phyloP scores from a whole-genome alignment of 139 green algal species.

The Chlamydomonas sp. region DNA sequence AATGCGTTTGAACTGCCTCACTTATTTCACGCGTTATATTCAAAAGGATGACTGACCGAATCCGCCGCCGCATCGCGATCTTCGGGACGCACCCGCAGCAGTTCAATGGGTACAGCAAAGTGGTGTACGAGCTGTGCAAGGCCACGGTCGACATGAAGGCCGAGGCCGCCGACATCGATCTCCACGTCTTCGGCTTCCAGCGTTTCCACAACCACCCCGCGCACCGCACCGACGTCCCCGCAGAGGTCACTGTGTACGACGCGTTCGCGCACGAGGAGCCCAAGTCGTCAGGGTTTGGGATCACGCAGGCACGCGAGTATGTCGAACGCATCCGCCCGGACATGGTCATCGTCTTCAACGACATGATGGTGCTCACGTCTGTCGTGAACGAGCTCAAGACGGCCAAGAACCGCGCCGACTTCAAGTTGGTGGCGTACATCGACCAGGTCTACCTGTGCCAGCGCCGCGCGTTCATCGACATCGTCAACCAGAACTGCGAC shows the following conservation, averaged over 20 bases:
- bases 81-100: constrained; percentile 16
- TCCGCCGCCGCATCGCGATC: background rate
- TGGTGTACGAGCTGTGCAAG: constrained; percentile 15
- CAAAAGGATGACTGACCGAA: too few species aligned
- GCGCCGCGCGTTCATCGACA: background rate
- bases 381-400: constrained; percentile 4
- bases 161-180: background rate
- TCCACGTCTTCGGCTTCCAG: constrained; percentile 22
- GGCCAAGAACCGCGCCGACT: constrained; percentile 7
- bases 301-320: background rate
- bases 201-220: background rate
- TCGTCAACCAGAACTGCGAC: constrained; percentile 5
- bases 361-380: constrained; percentile 8
- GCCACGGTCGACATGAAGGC: background rate
- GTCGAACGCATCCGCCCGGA: constrained; percentile 8
- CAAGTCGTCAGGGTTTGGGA: constrained; percentile 3
- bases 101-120: constrained; percentile 19
- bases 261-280: constrained; percentile 5
- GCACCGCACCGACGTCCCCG: constrained; percentile 3
- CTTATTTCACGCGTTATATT: too few species aligned
- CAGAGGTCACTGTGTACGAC: constrained; percentile 14
- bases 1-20: too few species aligned
- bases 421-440: constrained; percentile 11
- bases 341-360: constrained; percentile 23
- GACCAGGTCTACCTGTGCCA: constrained; percentile 23